Evolutionary conservation across 208 protist species (phyloP).

Genomic region (Porcisia hertigi): DNA sequence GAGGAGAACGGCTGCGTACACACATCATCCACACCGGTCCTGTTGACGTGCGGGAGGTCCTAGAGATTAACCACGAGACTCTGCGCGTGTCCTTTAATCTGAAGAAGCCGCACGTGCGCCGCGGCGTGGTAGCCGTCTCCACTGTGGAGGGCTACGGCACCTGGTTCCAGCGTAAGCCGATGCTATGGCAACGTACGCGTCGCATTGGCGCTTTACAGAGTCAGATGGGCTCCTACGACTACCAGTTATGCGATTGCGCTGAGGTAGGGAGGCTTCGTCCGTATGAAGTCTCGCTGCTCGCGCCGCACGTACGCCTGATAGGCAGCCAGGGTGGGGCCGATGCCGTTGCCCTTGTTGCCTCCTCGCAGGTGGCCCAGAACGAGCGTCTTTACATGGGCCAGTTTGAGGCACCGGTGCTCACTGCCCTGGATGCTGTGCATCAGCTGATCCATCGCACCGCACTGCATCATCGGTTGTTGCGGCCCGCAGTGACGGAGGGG

Average conservation of each 20-base stretch:
- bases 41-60: conserved; percentile 66
- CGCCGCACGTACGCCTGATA: conserved; percentile 58
- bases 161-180: conserved; percentile 88
- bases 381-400: conserved; percentile 77
- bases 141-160: conserved; percentile 84
- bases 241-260: conserved; percentile 44
- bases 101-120: conserved; percentile 43
- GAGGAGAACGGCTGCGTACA: conserved; percentile 79
- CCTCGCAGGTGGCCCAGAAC: conserved; percentile 83
- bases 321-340: conserved; percentile 54
- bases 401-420: conserved; percentile 84
- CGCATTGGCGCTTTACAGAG: conserved; percentile 84
- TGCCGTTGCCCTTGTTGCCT: conserved; percentile 72
- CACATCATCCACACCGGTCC: conserved; percentile 82
- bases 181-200: conserved; percentile 88
- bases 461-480: conserved; percentile 60
- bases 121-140: conserved; percentile 80
- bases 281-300: conserved; percentile 73
- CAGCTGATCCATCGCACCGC: conserved; percentile 76
- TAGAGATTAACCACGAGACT: conserved; percentile 49
- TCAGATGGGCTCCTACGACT: conserved; percentile 76
- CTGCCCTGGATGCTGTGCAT: conserved; percentile 79
- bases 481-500: conserved; percentile 15
- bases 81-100: conserved; percentile 55
- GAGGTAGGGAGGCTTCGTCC: conserved; percentile 54